These are phyloP conservation scores for Haplographium delicatum DNA, from an alignment of 495 filamentous ascomycete species.

Conservation along the genomic window DNA sequence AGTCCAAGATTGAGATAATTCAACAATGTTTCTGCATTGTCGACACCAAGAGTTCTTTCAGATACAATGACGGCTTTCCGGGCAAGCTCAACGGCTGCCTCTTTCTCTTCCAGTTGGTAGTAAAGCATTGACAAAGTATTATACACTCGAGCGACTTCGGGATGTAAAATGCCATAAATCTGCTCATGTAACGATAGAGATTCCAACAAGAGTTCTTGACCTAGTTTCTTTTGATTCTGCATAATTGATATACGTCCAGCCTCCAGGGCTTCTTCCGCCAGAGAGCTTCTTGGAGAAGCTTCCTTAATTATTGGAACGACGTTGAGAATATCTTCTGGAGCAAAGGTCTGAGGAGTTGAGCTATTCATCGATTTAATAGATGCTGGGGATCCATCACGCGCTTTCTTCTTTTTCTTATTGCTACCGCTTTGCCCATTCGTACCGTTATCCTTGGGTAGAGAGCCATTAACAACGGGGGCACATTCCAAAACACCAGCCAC, in stretches of 20 bases:
- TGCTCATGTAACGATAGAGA: conserved; percentile 96
- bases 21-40: conserved; percentile 88
- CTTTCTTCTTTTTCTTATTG: conserved; percentile 70
- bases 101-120: conserved; percentile 93
- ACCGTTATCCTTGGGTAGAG: conserved; percentile 22
- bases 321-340: conserved; percentile 81
- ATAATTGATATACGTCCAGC: conserved; percentile 91
- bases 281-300: conserved; percentile 75
- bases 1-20: conserved; percentile 92
- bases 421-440: conserved; percentile 40
- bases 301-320: conserved; percentile 92
- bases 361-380: conserved; percentile 31
- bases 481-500: conserved; percentile 31
- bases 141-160: conserved; percentile 94
- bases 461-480: conserved; percentile 26
- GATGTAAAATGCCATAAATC: conserved; percentile 96
- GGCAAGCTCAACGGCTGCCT: conserved; percentile 87
- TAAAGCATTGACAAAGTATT: conserved; percentile 92
- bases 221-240: conserved; percentile 91
- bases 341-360: conserved; percentile 59
- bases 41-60: conserved; percentile 89
- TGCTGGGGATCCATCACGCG: conserved; percentile 44
- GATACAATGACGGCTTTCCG: conserved; percentile 95
- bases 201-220: conserved; percentile 92
- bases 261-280: conserved; percentile 94